These are phyloP conservation scores for Pichia terricola DNA, from an alignment of 1,139 yeast genomes.

Conservation along the genomic window DNA sequence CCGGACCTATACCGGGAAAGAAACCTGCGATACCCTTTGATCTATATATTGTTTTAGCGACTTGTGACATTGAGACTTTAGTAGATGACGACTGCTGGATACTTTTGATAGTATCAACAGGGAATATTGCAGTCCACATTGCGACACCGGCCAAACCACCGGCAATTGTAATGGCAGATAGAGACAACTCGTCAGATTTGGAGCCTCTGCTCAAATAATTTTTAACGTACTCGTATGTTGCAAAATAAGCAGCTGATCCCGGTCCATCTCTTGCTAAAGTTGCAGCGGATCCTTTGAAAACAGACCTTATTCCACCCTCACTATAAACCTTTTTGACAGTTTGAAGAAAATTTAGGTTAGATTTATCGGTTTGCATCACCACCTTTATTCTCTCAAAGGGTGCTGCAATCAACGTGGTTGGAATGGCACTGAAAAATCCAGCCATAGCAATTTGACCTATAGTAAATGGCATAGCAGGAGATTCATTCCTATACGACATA, in stretches of 20 bases:
- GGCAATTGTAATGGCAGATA: conserved; percentile 72
- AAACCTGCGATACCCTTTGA: conserved; percentile 83
- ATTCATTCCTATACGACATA: conserved; percentile 29
- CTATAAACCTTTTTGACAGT: conserved; percentile 64
- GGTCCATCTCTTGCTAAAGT: conserved; percentile 97
- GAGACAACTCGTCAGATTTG: conserved; percentile 24
- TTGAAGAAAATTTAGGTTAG: conserved; percentile 34
- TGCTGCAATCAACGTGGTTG: conserved; percentile 91
- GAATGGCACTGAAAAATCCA: conserved; percentile 92
- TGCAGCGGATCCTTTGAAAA: conserved; percentile 86
- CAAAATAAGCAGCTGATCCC: conserved; percentile 94
- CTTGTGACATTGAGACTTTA: conserved; percentile 51
- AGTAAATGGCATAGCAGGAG: conserved; percentile 20
- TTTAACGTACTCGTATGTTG: conserved; percentile 83
- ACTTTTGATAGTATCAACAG: conserved; percentile 91
- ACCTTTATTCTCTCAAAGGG: conserved; percentile 96
- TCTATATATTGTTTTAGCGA: conserved; percentile 50
- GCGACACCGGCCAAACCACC: conserved; percentile 95
- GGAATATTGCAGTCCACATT: conserved; percentile 97
- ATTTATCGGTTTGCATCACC: conserved; percentile 64
- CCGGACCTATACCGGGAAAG: conserved; percentile 98
- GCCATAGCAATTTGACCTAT: conserved; percentile 74
- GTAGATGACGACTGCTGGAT: conserved; percentile 62
- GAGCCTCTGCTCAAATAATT: conserved; percentile 34
- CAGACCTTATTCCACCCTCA: conserved; percentile 76